These are phyloP conservation scores for Nannochloropsis salina DNA, from an alignment of 108 stramenopile genomes.

Conservation along the genomic window DNA sequence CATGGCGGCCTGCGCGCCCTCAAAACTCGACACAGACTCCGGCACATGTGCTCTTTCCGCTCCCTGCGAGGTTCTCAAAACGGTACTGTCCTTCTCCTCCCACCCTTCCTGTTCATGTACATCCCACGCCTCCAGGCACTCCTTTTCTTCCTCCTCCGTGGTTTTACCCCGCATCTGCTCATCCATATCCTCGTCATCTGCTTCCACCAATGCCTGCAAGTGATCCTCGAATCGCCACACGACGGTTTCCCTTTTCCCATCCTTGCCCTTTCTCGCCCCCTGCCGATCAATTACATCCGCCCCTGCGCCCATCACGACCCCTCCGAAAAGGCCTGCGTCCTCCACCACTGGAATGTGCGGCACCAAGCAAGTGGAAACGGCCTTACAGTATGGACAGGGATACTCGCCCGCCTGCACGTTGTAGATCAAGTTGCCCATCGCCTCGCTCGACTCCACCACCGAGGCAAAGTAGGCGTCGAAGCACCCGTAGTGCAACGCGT, in stretches of 20 bases:
- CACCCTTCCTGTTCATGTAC: background rate
- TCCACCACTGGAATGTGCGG: slow-evolving; percentile 20
- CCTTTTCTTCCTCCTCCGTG: slow-evolving; percentile 8
- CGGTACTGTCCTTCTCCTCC: background rate
- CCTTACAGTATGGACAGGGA: slow-evolving; percentile 45
- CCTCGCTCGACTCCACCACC: slow-evolving; percentile 18
- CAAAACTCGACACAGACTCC: background rate
- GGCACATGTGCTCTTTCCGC: no score
- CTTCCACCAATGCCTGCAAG: background rate
- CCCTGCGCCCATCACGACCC: background rate
- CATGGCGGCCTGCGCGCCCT: background rate
- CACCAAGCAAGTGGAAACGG: slow-evolving; percentile 37
- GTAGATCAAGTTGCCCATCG: slow-evolving; percentile 10
- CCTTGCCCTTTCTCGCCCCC: background rate
- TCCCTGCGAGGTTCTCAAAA: no score
- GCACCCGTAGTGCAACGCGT: slow-evolving; percentile 45
- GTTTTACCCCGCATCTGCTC: background rate
- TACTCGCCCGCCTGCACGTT: slow-evolving; percentile 38
- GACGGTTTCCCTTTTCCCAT: background rate
- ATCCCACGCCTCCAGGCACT: background rate
- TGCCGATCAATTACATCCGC: background rate
- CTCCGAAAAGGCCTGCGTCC: background rate
- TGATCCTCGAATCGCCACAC: background rate
- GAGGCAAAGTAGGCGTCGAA: slow-evolving; percentile 40
- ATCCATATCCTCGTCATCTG: background rate